phyloP scores from a whole-genome alignment of 768 basidiomycete genomes.

The Trametes maxima region DNA sequence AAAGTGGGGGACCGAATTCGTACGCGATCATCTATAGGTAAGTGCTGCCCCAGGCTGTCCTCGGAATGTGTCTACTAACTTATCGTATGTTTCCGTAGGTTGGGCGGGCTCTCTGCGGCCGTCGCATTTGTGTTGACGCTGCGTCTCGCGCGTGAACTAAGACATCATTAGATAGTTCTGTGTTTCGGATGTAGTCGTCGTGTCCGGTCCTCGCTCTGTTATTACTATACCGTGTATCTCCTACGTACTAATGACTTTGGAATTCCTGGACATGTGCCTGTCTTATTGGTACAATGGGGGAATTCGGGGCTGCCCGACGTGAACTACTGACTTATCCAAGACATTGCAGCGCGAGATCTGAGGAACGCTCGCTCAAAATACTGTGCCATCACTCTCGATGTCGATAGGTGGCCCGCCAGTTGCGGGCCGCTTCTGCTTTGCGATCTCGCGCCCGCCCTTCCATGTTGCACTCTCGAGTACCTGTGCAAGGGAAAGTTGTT shows the following conservation, averaged over 20 bases:
- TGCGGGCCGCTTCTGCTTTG: slow-evolving; percentile 69
- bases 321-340: too few species aligned
- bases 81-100: slow-evolving; percentile 34
- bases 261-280: not conserved
- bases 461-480: slow-evolving; percentile 94
- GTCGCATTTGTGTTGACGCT: slow-evolving; percentile 59
- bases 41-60: slow-evolving; percentile 29
- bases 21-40: slow-evolving; percentile 82
- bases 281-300: not conserved
- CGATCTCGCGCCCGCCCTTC: slow-evolving; percentile 95
- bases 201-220: not conserved
- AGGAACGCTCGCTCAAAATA: slow-evolving; percentile 49
- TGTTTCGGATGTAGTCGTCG: not conserved
- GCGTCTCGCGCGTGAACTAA: slow-evolving; percentile 55
- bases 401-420: slow-evolving; percentile 86
- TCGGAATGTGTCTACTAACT: not conserved
- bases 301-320: too few species aligned
- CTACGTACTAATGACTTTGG: not conserved
- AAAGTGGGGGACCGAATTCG: slow-evolving; percentile 55
- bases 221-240: not conserved
- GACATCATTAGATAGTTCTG: slow-evolving; percentile 32
- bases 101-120: slow-evolving; percentile 58
- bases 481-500: slow-evolving; percentile 76
- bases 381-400: slow-evolving; percentile 83
- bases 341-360: too few species aligned